These are phyloP conservation scores for Xylaria bambusicola DNA, from an alignment of 495 filamentous ascomycete genomes.

Conservation along the genomic window DNA sequence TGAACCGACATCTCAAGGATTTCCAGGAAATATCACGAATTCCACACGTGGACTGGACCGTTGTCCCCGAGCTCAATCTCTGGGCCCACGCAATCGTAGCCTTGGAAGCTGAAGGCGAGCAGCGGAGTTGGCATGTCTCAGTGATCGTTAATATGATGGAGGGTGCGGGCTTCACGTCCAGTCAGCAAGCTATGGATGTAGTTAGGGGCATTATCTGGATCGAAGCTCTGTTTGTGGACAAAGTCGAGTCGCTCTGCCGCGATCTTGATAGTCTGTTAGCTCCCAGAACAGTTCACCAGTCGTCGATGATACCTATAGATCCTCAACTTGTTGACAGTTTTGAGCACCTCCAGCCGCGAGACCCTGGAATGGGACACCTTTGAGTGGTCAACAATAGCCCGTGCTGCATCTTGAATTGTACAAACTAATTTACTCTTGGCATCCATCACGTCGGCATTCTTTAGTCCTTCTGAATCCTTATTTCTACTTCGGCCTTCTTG, in stretches of 20 bases:
- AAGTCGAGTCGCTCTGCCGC: constrained; percentile 20
- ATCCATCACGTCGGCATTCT: no score
- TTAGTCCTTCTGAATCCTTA: no score
- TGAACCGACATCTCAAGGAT: constrained; percentile 27
- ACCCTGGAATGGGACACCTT: background rate
- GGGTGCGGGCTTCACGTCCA: constrained; percentile 19
- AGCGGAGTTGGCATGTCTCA: constrained; percentile 29
- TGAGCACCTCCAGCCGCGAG: no score
- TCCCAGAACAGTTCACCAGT: background rate
- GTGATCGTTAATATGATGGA: constrained; percentile 31
- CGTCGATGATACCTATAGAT: background rate
- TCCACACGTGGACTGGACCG: constrained; percentile 25
- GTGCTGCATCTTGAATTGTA: no score
- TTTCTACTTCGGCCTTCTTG: no score
- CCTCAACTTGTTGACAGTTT: background rate
- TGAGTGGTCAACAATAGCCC: no score
- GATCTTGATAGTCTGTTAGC: constrained; percentile 25
- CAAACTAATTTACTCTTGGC: no score
- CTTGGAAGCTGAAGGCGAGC: constrained; percentile 24
- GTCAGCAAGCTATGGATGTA: constrained; percentile 23
- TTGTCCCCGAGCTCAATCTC: constrained; percentile 31
- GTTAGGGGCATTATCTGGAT: constrained; percentile 31
- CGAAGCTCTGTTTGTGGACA: constrained; percentile 26
- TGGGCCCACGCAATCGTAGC: constrained; percentile 29
- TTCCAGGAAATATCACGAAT: constrained; percentile 29